Evolutionary conservation across 345 rosid genomes (phyloP).

Genomic region (Leavenworthia alabamica): DNA sequence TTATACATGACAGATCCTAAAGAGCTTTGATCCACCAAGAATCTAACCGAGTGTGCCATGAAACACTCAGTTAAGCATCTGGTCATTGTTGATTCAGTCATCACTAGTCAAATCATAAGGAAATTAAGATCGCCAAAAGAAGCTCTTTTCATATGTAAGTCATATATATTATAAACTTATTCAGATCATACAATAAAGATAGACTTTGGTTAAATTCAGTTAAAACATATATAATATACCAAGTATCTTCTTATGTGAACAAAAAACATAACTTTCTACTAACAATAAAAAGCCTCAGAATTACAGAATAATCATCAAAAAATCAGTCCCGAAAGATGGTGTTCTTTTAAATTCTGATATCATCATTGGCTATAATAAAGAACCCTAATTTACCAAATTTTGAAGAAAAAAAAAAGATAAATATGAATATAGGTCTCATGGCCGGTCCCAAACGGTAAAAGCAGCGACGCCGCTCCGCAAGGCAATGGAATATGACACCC

Average conservation of each 20-base stretch:
- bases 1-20: constrained; percentile 11
- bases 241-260: too few species aligned
- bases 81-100: too few species aligned
- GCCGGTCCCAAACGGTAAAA: constrained; percentile 35
- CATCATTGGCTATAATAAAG: constrained; percentile 17
- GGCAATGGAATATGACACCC: constrained; percentile 34
- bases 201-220: too few species aligned
- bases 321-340: constrained; percentile 36
- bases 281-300: constrained; percentile 21
- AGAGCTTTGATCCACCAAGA: constrained; percentile 36
- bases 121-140: constrained; percentile 45
- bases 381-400: not conserved
- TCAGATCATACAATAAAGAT: not conserved
- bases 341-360: constrained; percentile 26
- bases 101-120: too few species aligned
- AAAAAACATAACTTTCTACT: too few species aligned
- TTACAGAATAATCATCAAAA: constrained; percentile 20
- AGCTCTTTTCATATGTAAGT: constrained; percentile 39
- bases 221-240: not conserved
- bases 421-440: constrained; percentile 25
- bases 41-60: constrained; percentile 50
- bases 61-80: constrained; percentile 57
- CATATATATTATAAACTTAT: not conserved
- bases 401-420: not conserved
- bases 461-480: constrained; percentile 39